A percentile compares a stretch with the other conserved stretches of the same genome.
Conservation (phyloP, 1,139 yeast species). For the Petasospora rhodanensis region DNA sequence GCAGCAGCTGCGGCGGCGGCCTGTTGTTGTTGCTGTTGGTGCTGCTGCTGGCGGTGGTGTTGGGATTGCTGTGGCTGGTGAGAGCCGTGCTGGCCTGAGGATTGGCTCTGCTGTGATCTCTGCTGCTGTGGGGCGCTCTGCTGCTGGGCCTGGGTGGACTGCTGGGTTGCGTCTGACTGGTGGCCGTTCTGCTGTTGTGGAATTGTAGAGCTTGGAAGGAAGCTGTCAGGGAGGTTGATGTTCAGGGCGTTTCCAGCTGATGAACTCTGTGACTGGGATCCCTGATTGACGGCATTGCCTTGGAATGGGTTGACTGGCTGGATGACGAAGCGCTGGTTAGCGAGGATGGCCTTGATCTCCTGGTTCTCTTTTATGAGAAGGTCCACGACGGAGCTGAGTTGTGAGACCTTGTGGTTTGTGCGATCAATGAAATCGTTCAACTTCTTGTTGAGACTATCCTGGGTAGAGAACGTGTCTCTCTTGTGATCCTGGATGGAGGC, state of each 20-base stretch:
- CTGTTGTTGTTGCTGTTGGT: conserved; percentile 13
- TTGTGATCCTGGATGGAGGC: conserved; percentile 21
- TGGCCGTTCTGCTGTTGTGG: conserved; percentile 8
- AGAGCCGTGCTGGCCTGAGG: too few species aligned
- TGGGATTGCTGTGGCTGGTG: conserved; percentile 7
- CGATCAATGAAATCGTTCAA: conserved; percentile 22
- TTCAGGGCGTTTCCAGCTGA: conserved; percentile 5
- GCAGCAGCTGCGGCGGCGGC: conserved; percentile 8
- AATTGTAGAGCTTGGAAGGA: conserved; percentile 6
- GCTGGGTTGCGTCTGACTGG: conserved; percentile 2
- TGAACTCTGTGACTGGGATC: conserved; percentile 8
- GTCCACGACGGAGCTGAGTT: conserved; percentile 21
- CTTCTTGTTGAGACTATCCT: conserved; percentile 20
- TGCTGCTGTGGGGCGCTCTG: conserved; percentile 10
- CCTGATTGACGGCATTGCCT: conserved; percentile 7
- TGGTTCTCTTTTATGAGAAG: conserved; percentile 24
- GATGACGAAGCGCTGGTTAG: conserved; percentile 22
- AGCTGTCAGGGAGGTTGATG: conserved; percentile 6
- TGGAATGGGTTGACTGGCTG: conserved; percentile 23
- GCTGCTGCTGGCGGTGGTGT: conserved; percentile 10
- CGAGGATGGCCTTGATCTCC: conserved; percentile 20
- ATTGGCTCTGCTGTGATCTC: conserved; percentile 11
- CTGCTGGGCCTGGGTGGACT: conserved; percentile 1
- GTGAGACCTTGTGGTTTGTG: conserved; percentile 18
- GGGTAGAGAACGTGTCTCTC: conserved; percentile 13